Conservation (phyloP, 2,329 filamentous ascomycete genomes). For the Thielaviopsis punctulata region DNA sequence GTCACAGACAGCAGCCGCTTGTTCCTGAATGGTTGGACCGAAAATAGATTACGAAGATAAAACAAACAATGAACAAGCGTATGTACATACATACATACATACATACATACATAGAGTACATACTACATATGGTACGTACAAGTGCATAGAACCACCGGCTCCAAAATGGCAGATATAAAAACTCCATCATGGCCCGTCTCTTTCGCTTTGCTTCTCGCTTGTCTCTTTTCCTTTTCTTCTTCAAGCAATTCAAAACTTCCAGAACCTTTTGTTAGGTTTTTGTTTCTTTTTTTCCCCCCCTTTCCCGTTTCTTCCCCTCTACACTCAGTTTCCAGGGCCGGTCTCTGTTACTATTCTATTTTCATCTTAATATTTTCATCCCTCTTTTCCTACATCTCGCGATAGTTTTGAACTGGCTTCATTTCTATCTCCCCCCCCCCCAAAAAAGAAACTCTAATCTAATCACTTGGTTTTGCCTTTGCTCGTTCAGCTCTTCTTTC, state of each 20-base stretch:
- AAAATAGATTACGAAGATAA: background rate
- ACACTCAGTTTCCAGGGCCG: conserved; percentile 32
- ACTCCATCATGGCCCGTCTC: conserved; percentile 12
- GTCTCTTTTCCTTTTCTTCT: conserved; percentile 26
- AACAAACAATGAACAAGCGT: background rate
- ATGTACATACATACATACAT: too few species aligned
- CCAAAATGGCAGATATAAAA: background rate
- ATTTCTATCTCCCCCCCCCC: background rate
- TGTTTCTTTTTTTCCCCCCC: conserved; percentile 21
- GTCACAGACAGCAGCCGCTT: background rate
- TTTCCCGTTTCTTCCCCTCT: conserved; percentile 23
- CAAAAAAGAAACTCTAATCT: conserved; percentile 7
- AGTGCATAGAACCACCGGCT: too few species aligned
- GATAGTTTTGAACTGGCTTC: conserved; percentile 12
- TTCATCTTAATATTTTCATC: conserved; percentile 15
- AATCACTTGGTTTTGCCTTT: conserved; percentile 8
- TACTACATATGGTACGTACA: too few species aligned
- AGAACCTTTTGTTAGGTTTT: conserved; percentile 38
- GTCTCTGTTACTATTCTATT: conserved; percentile 26
- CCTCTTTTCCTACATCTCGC: conserved; percentile 12
- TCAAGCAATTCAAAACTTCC: conserved; percentile 47
- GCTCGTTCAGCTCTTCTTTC: background rate
- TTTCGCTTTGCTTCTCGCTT: conserved; percentile 18
- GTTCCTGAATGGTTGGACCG: background rate
- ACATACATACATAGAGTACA: too few species aligned